Evolutionary conservation across 257 asterid species (phyloP), one percentile per base, ranked within the genome.

Genomic region (Penstemon davidsonii): DNA sequence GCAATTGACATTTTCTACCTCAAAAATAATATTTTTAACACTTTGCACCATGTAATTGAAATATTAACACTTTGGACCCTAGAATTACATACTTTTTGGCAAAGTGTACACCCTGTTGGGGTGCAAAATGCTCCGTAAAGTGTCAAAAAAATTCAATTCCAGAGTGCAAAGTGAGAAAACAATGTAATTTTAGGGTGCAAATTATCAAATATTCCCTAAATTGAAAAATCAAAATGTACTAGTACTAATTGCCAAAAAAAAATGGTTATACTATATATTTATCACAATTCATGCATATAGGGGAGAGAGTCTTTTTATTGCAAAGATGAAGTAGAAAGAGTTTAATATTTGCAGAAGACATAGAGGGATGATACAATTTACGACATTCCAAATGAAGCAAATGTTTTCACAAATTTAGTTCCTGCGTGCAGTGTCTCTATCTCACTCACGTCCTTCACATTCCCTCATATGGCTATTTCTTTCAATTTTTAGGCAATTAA

Each of bases 381-480:
- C 58, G 80, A 81, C 84, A 86, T 83, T 83, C 88, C 74, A 78
- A 55, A 49, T 60, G 54, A 43, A 70, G 78, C 50, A 50, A 60
- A 75, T 38, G 4, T 69, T 83, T 80, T 81, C 96, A 81, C 87
- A 12, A 68, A 76, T 40, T 80, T 9, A 67, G 87, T 18, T 58
- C 68, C 73, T 64, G 60, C 46, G 65, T 45, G 78, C 42, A 57
- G 41, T 62, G 78, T 80, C 73, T 81, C 68, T 76, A 64, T 75
- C 79, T 69, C 51, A 38, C 55, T 66, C 70, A 62, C 49, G 36
- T 70, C 74, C 75, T 42, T 73, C 79, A 68, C 71, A 68, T 79
- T 76, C 74, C 75, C 61, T 41, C 73, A 50, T 5, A 38, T 25
- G 33, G 52, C 8, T 36, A 10, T 62, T 47, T 78, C 77, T 77